A percentile compares a stretch with the other conserved stretches of the same genome.
Conservation (phyloP, 2,329 filamentous ascomycete genomes). For the Metarhizium rileyi region DNA sequence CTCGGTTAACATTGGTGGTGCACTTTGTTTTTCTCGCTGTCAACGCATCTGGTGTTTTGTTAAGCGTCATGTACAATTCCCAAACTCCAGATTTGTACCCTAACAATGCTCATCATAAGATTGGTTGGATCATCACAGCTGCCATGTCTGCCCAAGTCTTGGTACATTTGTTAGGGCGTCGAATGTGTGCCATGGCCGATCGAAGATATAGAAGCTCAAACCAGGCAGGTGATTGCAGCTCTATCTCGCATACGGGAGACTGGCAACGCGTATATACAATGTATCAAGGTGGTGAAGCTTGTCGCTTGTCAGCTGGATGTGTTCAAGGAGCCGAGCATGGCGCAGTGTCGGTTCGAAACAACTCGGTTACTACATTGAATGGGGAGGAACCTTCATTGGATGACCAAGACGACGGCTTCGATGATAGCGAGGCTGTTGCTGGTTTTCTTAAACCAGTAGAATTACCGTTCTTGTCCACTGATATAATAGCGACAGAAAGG, state of each 20-base stretch:
- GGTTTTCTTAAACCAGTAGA: conserved; percentile 16
- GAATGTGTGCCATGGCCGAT: conserved; percentile 26
- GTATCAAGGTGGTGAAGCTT: conserved; percentile 35
- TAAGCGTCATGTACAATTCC: conserved; percentile 65
- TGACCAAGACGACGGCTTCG: conserved; percentile 36
- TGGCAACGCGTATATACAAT: not conserved
- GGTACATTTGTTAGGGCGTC: conserved; percentile 54
- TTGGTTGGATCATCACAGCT: conserved; percentile 76
- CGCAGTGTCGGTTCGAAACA: conserved; percentile 56
- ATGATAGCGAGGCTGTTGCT: conserved; percentile 38
- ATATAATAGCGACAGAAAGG: conserved; percentile 43
- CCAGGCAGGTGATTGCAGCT: conserved; percentile 50
- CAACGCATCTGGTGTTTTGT: conserved; percentile 54
- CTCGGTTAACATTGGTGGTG: conserved; percentile 57
- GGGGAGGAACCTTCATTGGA: conserved; percentile 29
- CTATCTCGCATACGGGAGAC: conserved; percentile 38
- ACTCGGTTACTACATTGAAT: conserved; percentile 49
- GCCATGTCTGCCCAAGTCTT: conserved; percentile 60
- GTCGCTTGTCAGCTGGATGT: conserved; percentile 60
- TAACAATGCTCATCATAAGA: conserved; percentile 78
- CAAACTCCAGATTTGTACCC: conserved; percentile 79
- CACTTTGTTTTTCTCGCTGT: conserved; percentile 59
- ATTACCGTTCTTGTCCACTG: conserved; percentile 29
- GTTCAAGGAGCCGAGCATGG: conserved; percentile 64
- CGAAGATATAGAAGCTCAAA: conserved; percentile 6